A percentile compares a stretch with the other conserved stretches of the same genome.
Evolutionary conservation across 1,284 basidiomycete genomes (phyloP).

Genomic region (Porogramme epimiltina): DNA sequence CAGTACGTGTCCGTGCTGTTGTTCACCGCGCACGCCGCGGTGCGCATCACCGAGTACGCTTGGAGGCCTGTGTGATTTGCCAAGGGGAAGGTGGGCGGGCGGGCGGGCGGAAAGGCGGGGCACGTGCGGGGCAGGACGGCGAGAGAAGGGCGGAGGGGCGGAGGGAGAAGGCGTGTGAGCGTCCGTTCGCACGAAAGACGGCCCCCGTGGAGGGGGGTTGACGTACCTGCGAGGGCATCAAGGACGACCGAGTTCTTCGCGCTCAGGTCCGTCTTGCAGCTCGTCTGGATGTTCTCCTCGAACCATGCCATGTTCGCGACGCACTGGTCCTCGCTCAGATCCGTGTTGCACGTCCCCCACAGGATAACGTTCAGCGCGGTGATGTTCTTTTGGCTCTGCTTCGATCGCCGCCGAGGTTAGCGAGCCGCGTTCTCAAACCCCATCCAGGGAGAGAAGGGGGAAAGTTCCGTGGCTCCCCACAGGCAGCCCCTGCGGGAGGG

Average conservation of each 20-base stretch:
- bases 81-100: too few relatives aligned
- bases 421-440: background rate
- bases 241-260: conserved; percentile 50
- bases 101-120: background rate
- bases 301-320: conserved; percentile 64
- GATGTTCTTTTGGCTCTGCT: conserved; percentile 65
- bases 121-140: background rate
- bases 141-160: conserved; percentile 2
- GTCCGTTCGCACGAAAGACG: background rate
- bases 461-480: background rate
- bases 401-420: conserved; percentile 12
- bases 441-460: too few relatives aligned
- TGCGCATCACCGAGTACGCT: conserved; percentile 59
- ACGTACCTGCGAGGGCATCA: conserved; percentile 54
- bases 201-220: background rate
- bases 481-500: conserved; percentile 9
- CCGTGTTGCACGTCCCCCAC: conserved; percentile 78
- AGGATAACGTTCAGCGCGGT: conserved; percentile 66
- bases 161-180: background rate
- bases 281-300: conserved; percentile 43
- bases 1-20: conserved; percentile 63
- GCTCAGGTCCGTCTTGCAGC: conserved; percentile 56
- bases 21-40: conserved; percentile 57
- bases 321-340: conserved; percentile 49
- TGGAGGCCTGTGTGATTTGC: conserved; percentile 58